Evolutionary conservation across 2,329 filamentous ascomycete genomes (phyloP), one percentile per base, ranked within the genome.

Genomic region (Colletotrichum sp.): DNA sequence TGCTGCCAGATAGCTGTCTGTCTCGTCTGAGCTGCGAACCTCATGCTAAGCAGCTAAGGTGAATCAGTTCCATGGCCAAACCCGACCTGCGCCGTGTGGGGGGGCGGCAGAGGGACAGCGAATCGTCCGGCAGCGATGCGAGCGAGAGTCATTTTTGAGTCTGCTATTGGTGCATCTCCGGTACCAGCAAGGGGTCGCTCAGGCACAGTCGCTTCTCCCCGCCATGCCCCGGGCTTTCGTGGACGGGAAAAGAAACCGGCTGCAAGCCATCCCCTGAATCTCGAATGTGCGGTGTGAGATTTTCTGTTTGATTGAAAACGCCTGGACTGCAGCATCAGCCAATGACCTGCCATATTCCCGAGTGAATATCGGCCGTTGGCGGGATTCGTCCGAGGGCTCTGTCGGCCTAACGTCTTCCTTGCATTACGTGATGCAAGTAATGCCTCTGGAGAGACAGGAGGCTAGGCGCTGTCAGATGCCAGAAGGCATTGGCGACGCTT

Each of bases 211-310:
- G n/a, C 73, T 49, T 76, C 73, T 76, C 59, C 74, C 74, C 74
- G 71, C 71, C 74, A 52, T 76, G 19, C 72, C 62, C 64, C 39
- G 19, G 64, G 39, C 63, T 25, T 61, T n/a, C 29, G 44, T 65
- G 39, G n/a, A 69, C 59, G 29, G 74, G 70, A 74, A 76, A 74
- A 69, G 70, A 74, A 76, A 76, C 64, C 49, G 62, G 70, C 73
- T 69, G 73, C 73, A 76, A 64, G 70, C 70, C 64, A 69, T 69
- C 29, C 65, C 65, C 71, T 69, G 49, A 61, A 36, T 69, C 29
- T 68, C 34, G 70, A 76, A 76, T 73, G 72, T 76, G 74, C 74
- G 74, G 74, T 76, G 74, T 76, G 74, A 74, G 71, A 74, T 74
- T 62, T 74, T 66, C 32, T 62, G 34, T 74, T 44, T 73, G 74